Evolutionary conservation across 2,329 filamentous ascomycete species (phyloP).

Genomic region (Colletotrichum sansevieriae): DNA sequence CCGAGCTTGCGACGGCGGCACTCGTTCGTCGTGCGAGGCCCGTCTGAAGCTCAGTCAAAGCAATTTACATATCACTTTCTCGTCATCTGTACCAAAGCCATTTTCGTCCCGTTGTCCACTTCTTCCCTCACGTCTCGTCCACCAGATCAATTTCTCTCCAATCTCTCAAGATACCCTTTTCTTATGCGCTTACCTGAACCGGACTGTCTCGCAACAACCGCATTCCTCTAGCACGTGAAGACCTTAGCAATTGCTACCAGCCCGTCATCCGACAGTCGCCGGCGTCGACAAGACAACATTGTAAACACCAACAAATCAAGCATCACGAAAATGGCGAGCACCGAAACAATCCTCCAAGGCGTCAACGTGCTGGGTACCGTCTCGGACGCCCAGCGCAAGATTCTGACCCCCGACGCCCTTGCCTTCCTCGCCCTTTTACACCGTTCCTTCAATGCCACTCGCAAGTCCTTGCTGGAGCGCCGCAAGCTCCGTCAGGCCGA

Average conservation of each 20-base stretch:
- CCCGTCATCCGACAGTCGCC: not conserved
- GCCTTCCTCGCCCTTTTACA: constrained; percentile 95
- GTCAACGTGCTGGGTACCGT: constrained; percentile 78
- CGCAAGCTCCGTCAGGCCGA: constrained; percentile 89
- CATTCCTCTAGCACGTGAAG: constrained; percentile 39
- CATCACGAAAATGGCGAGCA: constrained; percentile 70
- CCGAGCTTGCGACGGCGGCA: constrained; percentile 38
- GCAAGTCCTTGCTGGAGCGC: constrained; percentile 89
- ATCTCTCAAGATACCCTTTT: constrained; percentile 28
- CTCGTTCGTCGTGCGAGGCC: constrained; percentile 19
- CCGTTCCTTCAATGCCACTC: constrained; percentile 90
- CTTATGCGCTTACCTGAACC: constrained; percentile 20
- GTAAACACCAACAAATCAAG: constrained; percentile 27
- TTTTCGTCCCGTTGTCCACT: not conserved
- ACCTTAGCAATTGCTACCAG: constrained; percentile 8
- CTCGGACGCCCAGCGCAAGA: constrained; percentile 85
- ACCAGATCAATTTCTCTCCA: constrained; percentile 19
- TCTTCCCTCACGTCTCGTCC: not conserved
- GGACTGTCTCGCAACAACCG: constrained; percentile 24
- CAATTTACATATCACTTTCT: constrained; percentile 27
- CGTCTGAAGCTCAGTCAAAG: constrained; percentile 1
- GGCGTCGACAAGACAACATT: not conserved
- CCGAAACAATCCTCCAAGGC: constrained; percentile 70
- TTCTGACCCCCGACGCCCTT: constrained; percentile 89
- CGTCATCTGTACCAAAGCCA: constrained; percentile 20